A percentile compares a stretch with the other conserved stretches of the same genome.
These are phyloP conservation scores for Alnus glutinosa DNA, from an alignment of 306 rosid genomes.

Conservation along the genomic window DNA sequence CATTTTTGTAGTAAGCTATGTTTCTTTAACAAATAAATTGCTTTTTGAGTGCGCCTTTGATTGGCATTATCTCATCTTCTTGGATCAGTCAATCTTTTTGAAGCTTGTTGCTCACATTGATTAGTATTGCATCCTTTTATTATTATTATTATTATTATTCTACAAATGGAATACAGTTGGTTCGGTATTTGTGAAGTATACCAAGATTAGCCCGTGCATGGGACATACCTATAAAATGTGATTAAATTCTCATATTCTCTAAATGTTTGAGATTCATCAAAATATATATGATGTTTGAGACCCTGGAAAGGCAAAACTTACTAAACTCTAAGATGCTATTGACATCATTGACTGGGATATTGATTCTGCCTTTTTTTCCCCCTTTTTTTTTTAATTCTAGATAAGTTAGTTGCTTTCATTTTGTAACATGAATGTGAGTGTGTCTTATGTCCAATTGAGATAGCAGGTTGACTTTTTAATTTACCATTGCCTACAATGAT, in stretches of 20 bases:
- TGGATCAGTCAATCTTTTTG: background rate
- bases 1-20: background rate
- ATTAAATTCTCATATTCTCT: background rate
- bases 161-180: background rate
- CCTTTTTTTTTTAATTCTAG: background rate
- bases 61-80: background rate
- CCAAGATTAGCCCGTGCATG: background rate
- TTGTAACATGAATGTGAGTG: constrained; percentile 2
- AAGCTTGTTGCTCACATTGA: background rate
- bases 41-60: background rate
- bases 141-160: background rate
- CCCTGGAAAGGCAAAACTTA: background rate
- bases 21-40: background rate
- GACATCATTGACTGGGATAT: background rate
- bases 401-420: background rate
- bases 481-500: constrained; percentile 8
- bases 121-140: background rate
- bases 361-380: background rate
- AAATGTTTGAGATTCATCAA: too few species aligned
- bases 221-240: background rate
- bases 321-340: background rate
- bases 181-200: background rate
- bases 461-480: constrained; percentile 15
- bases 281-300: too few species aligned
- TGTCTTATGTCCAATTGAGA: constrained; percentile 14